Evolutionary conservation across 305 asterid genomes (phyloP), one percentile per base, ranked within the genome.

Genomic region (Rubia occidens): DNA sequence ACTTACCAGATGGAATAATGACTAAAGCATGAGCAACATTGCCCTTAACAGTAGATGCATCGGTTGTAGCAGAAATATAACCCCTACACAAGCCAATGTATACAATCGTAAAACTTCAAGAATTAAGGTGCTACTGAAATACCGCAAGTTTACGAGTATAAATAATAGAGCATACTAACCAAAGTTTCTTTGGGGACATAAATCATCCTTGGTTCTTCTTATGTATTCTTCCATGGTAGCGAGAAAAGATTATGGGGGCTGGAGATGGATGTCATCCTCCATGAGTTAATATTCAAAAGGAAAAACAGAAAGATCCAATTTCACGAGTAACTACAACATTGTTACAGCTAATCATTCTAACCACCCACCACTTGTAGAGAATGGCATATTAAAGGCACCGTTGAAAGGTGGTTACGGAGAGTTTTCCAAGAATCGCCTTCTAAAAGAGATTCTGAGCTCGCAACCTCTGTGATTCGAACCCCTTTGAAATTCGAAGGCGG

Each of bases 21-120:
- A 96, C 96, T 55, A 94, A 82, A 73, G 97, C 99, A 87, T 88
- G 77, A 37, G 95, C 96, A 79, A 91, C 89, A 77, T 78, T 87
- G 68, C 89, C 99, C 85, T 88, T 95, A 29, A 90, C 87, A 68
- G 78, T 77, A 67, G 95, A 84, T 74, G 95, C 96, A 73, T 82
- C 84, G 32, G 76, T 79, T 20, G 81, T 47, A 73, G 63, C 66
- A 60, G 71, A 71, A 83, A 86, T 89, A 24, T 83, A 94, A 81
- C 11, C 97, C 99, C 99, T 94, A 83, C 51, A 82, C 70, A 67
- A 71, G 21, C 45, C 42, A 39, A 39, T 56, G 53, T 61, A 66
- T 65, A 49, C 44, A 17, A 70, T 49, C 69, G 6, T 45, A 72
- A 66, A 74, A 78, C 64, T 3, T 55, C 51, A 66, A 67, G 35